Evolutionary conservation across 306 rosid genomes (phyloP).

Genomic region (Sesbania bispinosa): DNA sequence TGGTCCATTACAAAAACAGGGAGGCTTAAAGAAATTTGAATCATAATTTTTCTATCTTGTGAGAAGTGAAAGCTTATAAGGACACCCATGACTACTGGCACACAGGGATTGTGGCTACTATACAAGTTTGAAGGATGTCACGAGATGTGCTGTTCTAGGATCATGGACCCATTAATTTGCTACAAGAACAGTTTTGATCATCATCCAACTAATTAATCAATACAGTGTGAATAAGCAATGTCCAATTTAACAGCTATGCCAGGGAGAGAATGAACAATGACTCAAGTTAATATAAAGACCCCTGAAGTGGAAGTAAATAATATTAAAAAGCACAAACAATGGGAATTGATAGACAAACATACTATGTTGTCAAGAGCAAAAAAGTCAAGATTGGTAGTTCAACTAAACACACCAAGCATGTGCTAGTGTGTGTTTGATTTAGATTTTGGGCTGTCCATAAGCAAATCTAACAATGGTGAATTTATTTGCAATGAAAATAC

Average conservation of each 20-base stretch:
- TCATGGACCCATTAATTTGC: background rate
- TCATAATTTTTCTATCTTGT: background rate
- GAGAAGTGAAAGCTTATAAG: background rate
- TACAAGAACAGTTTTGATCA: background rate
- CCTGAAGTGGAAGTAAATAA: background rate
- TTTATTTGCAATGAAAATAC: slow-evolving; percentile 35
- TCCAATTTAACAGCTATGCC: background rate
- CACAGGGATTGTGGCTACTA: background rate
- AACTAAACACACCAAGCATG: slow-evolving; percentile 1
- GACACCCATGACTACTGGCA: background rate
- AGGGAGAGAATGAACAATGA: background rate
- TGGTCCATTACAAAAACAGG: no score
- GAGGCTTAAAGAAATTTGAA: no score
- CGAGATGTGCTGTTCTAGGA: background rate
- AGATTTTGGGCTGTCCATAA: background rate
- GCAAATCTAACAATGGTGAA: background rate
- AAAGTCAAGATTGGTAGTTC: background rate
- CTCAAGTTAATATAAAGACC: background rate
- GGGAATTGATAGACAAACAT: background rate
- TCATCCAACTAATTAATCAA: background rate
- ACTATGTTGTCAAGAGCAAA: background rate
- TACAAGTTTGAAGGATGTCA: background rate
- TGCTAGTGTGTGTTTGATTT: background rate
- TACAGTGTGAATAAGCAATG: background rate
- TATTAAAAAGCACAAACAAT: slow-evolving; percentile 1